Percentiles rank a stretch among this genome's conserved stretches.
Evolutionary conservation across 2,329 filamentous ascomycete species (phyloP).

Genomic region (Colletotrichum destructivum): DNA sequence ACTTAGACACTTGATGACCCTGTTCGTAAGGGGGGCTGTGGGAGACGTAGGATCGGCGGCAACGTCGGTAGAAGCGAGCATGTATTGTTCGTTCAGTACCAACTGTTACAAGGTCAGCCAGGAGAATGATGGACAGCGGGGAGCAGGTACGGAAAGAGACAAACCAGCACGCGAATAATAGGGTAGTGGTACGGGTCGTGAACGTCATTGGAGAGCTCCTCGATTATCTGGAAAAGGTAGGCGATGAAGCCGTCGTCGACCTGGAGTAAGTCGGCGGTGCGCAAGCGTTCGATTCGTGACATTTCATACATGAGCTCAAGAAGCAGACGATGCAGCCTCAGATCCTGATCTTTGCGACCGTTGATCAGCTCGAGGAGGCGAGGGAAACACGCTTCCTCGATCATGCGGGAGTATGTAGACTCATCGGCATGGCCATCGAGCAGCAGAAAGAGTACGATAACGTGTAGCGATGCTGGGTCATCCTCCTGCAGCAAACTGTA

Average conservation of each 20-base stretch:
- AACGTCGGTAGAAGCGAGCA: conserved; percentile 79
- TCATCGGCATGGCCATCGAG: conserved; percentile 89
- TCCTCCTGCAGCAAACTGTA: conserved; percentile 94
- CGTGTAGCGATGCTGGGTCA: conserved; percentile 82
- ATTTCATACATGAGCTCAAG: conserved; percentile 96
- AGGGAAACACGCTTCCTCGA: conserved; percentile 86
- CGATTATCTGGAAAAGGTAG: conserved; percentile 89
- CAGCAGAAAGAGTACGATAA: conserved; percentile 87
- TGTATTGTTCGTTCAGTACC: conserved; percentile 98
- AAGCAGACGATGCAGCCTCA: conserved; percentile 82
- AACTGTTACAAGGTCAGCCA: conserved; percentile 69
- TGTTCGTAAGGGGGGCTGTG: conserved; percentile 81
- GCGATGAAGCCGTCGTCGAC: conserved; percentile 87
- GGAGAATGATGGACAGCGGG: conserved; percentile 38
- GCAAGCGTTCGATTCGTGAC: conserved; percentile 89
- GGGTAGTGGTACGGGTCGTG: conserved; percentile 97
- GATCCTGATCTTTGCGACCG: conserved; percentile 74
- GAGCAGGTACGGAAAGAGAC: conserved; percentile 47
- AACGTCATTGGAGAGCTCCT: conserved; percentile 87
- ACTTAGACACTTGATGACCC: conserved; percentile 92
- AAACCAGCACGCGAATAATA: conserved; percentile 90
- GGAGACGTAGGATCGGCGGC: conserved; percentile 57
- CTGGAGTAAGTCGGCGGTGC: conserved; percentile 80
- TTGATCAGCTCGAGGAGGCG: conserved; percentile 87
- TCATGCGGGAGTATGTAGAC: conserved; percentile 87